A percentile compares a stretch with the other conserved stretches of the same genome.
Conservation (phyloP, 306 rosid species). For the Quercus rubra region DNA sequence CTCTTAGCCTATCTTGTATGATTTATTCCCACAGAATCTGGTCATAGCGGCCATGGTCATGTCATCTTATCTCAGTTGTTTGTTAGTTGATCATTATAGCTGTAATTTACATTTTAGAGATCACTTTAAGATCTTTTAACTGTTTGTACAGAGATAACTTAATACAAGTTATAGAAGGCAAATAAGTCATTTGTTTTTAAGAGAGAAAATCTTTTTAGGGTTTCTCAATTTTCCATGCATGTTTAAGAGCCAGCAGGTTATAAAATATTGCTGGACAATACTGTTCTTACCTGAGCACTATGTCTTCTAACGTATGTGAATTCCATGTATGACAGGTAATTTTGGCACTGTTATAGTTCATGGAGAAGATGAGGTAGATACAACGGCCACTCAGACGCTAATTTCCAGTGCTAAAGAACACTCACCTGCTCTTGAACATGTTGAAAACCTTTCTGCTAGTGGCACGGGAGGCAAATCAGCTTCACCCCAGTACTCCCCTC, state of each 20-base stretch:
- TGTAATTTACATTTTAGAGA: too few species aligned
- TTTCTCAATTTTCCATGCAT: neutral
- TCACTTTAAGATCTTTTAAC: neutral
- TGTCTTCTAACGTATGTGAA: constrained; percentile 16
- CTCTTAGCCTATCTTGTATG: too few species aligned
- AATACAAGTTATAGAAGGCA: neutral
- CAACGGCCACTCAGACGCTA: constrained; percentile 21
- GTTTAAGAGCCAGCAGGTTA: neutral
- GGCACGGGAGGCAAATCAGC: constrained; percentile 35
- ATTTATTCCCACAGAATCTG: too few species aligned
- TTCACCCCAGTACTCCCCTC: constrained; percentile 45
- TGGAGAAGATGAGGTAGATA: constrained; percentile 50
- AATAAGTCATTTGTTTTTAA: neutral
- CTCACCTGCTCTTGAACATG: constrained; percentile 26
- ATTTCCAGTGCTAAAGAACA: constrained; percentile 38
- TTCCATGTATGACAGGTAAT: constrained; percentile 44
- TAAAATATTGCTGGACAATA: neutral
- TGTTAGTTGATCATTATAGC: too few species aligned
- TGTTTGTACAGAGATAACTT: neutral
- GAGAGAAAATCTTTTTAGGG: neutral
- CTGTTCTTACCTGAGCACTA: neutral
- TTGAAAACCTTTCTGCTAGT: constrained; percentile 22
- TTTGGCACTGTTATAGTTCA: constrained; percentile 80
- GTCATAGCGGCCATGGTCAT: too few species aligned
- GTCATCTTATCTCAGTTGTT: too few species aligned